phyloP scores from a whole-genome alignment of 768 basidiomycete genomes.

The Psilocybe cyanescens region DNA sequence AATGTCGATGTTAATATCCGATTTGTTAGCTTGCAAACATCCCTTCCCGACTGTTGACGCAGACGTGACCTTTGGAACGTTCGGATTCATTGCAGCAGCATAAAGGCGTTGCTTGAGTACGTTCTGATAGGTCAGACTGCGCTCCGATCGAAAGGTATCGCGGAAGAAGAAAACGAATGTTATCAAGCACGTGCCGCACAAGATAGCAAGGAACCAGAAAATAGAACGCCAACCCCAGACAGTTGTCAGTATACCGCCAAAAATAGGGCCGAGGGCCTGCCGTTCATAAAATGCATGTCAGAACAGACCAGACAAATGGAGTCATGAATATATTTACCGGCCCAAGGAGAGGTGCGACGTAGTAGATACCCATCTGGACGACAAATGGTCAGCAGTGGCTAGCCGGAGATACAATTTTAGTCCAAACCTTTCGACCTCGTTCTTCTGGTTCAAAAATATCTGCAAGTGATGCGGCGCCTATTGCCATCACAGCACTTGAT shows the following conservation, averaged over 20 bases:
- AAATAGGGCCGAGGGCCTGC: constrained; percentile 65
- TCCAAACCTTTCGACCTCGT: constrained; percentile 61
- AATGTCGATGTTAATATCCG: constrained; percentile 13
- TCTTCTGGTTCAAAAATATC: constrained; percentile 79
- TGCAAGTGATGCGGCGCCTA: constrained; percentile 79
- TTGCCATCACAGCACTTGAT: constrained; percentile 67
- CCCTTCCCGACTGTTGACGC: constrained; percentile 3
- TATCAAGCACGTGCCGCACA: constrained; percentile 56
- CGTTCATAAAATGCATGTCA: too few relatives aligned
- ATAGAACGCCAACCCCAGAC: constrained; percentile 77
- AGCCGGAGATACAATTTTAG: background rate
- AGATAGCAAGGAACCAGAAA: constrained; percentile 81
- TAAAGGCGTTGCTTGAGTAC: constrained; percentile 53
- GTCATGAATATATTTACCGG: constrained; percentile 39
- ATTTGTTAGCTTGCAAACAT: constrained; percentile 9
- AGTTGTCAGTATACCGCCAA: constrained; percentile 71
- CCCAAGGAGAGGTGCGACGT: constrained; percentile 78
- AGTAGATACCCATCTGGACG: constrained; percentile 74
- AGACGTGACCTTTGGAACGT: background rate
- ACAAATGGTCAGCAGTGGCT: too few relatives aligned
- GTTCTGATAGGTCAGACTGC: constrained; percentile 79
- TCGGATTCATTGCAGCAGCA: constrained; percentile 2
- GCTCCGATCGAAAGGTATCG: constrained; percentile 83
- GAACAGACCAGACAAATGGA: background rate
- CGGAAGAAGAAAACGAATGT: constrained; percentile 71